Evolutionary conservation across 768 basidiomycete genomes (phyloP).

Genomic region (Dendrothele bispora): DNA sequence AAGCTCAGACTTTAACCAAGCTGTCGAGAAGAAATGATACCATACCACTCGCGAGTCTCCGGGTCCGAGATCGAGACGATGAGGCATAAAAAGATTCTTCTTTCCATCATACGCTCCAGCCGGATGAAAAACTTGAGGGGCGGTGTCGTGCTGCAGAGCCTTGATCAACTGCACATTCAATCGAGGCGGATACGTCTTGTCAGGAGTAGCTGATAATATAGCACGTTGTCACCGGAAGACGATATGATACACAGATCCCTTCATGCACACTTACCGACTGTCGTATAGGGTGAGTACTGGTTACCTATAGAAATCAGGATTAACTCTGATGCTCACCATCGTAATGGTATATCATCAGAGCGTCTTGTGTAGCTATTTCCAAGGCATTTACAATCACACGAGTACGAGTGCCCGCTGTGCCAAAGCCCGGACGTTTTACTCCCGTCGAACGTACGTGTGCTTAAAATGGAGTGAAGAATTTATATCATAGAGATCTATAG

Average conservation of each 20-base stretch:
- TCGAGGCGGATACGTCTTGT: conserved; percentile 47
- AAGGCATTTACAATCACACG: conserved; percentile 51
- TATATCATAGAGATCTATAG: no score
- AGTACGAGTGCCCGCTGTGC: conserved; percentile 46
- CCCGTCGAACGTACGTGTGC: conserved; percentile 50
- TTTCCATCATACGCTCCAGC: conserved; percentile 58
- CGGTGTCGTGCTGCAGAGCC: conserved; percentile 41
- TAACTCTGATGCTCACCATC: no score
- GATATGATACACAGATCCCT: conserved; percentile 3
- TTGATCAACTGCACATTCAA: conserved; percentile 51
- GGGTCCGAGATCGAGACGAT: conserved; percentile 33
- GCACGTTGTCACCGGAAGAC: no score
- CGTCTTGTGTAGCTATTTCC: conserved; percentile 43
- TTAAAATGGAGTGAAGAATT: conserved; percentile 12
- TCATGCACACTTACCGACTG: neutral
- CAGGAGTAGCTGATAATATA: no score
- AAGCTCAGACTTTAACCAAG: no score
- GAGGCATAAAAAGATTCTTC: conserved; percentile 56
- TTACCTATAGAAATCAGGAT: no score
- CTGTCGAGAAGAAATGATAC: no score
- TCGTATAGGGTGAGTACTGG: no score
- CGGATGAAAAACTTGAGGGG: conserved; percentile 54
- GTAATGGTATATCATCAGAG: conserved; percentile 66
- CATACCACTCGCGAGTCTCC: conserved; percentile 34
- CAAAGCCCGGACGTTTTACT: conserved; percentile 59